Conservation (phyloP, 495 filamentous ascomycete species). For the Aspergillus avenaceus region DNA sequence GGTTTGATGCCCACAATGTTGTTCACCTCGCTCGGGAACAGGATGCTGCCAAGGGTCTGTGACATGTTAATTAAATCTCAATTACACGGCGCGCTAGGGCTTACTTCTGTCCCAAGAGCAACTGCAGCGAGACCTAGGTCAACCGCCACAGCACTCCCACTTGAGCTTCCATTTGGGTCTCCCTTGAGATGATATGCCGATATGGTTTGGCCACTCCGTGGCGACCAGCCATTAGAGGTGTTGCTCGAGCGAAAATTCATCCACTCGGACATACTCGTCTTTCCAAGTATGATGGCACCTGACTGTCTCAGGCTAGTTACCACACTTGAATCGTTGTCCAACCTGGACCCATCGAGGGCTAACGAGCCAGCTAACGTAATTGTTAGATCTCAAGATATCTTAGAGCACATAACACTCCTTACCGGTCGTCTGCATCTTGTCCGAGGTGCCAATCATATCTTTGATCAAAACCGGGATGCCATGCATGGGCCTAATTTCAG, state of each 20-base stretch:
- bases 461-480: slow-evolving; percentile 68
- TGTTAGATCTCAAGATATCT: no score
- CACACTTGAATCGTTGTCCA: slow-evolving; percentile 42
- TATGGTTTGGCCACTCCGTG: slow-evolving; percentile 47
- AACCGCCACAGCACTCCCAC: slow-evolving; percentile 47
- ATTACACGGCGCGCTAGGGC: slow-evolving; percentile 30
- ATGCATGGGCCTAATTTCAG: slow-evolving; percentile 46
- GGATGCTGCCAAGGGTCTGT: slow-evolving; percentile 51
- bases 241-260: slow-evolving; percentile 47
- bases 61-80: background rate
- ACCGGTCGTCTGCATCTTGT: slow-evolving; percentile 59
- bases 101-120: slow-evolving; percentile 46
- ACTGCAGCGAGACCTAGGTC: slow-evolving; percentile 48
- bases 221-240: slow-evolving; percentile 52
- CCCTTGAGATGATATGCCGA: slow-evolving; percentile 47
- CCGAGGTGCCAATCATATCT: slow-evolving; percentile 61
- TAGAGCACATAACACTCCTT: slow-evolving; percentile 14
- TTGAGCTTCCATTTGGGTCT: slow-evolving; percentile 52
- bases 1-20: slow-evolving; percentile 62
- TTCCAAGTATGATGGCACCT: slow-evolving; percentile 52
- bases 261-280: slow-evolving; percentile 54
- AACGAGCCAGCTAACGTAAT: slow-evolving; percentile 61
- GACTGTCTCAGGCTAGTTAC: slow-evolving; percentile 45
- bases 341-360: slow-evolving; percentile 47
- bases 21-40: slow-evolving; percentile 52